A percentile compares a stretch with the other conserved stretches of the same genome.
phyloP scores from a whole-genome alignment of 768 basidiomycete genomes.

The Pleurotus djamor region DNA sequence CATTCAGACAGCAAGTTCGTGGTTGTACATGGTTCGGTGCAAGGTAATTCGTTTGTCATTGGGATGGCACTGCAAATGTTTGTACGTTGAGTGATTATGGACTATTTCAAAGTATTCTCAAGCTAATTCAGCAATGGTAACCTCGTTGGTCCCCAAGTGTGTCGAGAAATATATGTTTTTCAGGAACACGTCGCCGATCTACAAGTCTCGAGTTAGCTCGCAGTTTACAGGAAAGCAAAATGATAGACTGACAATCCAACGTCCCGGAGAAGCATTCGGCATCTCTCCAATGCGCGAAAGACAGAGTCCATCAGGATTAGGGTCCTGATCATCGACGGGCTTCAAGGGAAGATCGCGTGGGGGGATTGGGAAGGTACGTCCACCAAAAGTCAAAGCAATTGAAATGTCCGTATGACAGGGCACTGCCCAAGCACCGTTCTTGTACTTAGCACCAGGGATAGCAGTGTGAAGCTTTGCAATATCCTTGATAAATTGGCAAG shows the following conservation, averaged over 20 bases:
- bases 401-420: slow-evolving; percentile 40
- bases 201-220: background rate
- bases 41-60: no score
- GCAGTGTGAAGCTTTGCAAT: slow-evolving; percentile 32
- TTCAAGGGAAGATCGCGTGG: slow-evolving; percentile 62
- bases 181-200: slow-evolving; percentile 71
- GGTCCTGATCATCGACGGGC: slow-evolving; percentile 46
- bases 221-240: background rate
- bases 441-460: slow-evolving; percentile 39
- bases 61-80: no score
- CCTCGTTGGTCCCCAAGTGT: slow-evolving; percentile 52
- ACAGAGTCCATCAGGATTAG: slow-evolving; percentile 24
- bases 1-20: no score
- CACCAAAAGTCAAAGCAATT: slow-evolving; percentile 48
- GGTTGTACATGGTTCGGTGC: no score
- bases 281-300: slow-evolving; percentile 1
- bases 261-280: background rate
- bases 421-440: slow-evolving; percentile 47
- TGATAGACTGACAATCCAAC: background rate
- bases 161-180: slow-evolving; percentile 78
- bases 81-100: no score
- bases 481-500: background rate
- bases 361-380: slow-evolving; percentile 51
- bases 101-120: slow-evolving; percentile 13
- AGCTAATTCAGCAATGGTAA: slow-evolving; percentile 57